These are phyloP conservation scores for Cercospora janseana DNA, from an alignment of 2,329 filamentous ascomycete genomes.

Conservation along the genomic window DNA sequence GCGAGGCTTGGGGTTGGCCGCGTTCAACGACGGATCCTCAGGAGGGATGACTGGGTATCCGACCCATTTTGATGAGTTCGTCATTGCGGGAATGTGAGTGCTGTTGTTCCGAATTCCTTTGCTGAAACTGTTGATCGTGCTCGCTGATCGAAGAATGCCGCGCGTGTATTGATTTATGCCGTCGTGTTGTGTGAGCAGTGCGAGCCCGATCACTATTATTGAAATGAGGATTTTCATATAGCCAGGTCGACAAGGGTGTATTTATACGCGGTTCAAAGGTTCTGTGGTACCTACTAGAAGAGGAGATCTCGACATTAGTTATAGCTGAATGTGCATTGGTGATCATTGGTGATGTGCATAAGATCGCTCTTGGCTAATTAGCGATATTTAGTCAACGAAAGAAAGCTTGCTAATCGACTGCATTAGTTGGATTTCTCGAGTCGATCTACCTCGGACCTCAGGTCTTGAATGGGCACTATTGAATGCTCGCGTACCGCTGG, in stretches of 20 bases:
- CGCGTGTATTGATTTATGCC: slow-evolving; percentile 40
- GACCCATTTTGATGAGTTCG: slow-evolving; percentile 42
- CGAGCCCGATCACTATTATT: slow-evolving; percentile 42
- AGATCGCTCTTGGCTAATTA: too few species aligned
- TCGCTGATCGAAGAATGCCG: slow-evolving; percentile 37
- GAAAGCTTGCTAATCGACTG: neutral
- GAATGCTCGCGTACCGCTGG: too few species aligned
- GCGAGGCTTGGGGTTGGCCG: slow-evolving; percentile 66
- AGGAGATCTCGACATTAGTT: slow-evolving; percentile 10
- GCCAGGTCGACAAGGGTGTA: slow-evolving; percentile 3
- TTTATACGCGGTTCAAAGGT: slow-evolving; percentile 10
- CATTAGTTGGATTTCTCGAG: neutral
- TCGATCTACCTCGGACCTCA: slow-evolving; percentile 1
- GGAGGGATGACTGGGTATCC: slow-evolving; percentile 52
- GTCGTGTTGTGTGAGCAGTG: slow-evolving; percentile 31
- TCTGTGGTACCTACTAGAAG: slow-evolving; percentile 16
- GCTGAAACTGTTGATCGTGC: slow-evolving; percentile 25
- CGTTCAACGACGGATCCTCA: slow-evolving; percentile 43
- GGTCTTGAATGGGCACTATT: too few species aligned
- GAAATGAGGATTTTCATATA: slow-evolving; percentile 35
- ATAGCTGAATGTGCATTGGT: neutral
- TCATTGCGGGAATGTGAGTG: slow-evolving; percentile 34
- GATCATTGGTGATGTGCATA: slow-evolving; percentile 7
- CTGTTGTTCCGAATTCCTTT: slow-evolving; percentile 34
- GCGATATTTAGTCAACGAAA: neutral